These are phyloP conservation scores for Cordyceps tenuipes DNA, from an alignment of 2,329 filamentous ascomycete genomes.

Conservation along the genomic window DNA sequence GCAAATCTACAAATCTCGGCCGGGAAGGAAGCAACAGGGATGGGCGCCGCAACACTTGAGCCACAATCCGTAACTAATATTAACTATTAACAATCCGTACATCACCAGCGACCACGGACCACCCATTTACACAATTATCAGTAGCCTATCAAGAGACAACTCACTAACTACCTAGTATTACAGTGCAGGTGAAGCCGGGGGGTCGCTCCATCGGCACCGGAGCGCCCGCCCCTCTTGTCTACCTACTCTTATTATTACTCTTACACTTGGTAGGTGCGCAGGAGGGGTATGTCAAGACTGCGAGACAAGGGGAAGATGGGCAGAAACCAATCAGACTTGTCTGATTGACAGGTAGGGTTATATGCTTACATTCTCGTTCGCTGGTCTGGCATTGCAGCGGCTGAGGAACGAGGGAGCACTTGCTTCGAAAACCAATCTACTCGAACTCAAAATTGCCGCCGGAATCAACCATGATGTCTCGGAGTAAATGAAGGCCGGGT, in stretches of 20 bases:
- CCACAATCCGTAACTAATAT: not conserved
- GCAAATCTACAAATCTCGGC: not conserved
- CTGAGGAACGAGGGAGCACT: not conserved
- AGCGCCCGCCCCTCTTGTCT: slow-evolving; percentile 2
- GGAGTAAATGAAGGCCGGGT: not conserved
- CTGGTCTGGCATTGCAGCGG: not conserved
- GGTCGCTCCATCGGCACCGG: slow-evolving; percentile 6
- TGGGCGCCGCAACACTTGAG: not conserved
- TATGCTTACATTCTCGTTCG: not conserved
- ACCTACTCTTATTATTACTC: not conserved
- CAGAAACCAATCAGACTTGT: not conserved
- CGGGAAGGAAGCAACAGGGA: not conserved
- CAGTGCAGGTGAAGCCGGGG: not conserved
- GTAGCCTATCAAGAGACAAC: not conserved
- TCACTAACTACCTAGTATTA: not conserved
- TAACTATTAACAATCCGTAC: not conserved
- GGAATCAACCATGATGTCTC: not conserved
- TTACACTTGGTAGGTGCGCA: not conserved
- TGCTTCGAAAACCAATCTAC: not conserved
- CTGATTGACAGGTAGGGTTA: not conserved
- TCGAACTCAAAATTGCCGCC: too few species aligned
- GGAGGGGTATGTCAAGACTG: not conserved
- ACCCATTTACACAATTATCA: not conserved
- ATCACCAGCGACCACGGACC: not conserved
- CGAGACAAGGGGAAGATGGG: not conserved